Evolutionary conservation across 2,329 filamentous ascomycete genomes (phyloP), one percentile per base, ranked within the genome.

Genomic region (Gaeumannomyces sp.): DNA sequence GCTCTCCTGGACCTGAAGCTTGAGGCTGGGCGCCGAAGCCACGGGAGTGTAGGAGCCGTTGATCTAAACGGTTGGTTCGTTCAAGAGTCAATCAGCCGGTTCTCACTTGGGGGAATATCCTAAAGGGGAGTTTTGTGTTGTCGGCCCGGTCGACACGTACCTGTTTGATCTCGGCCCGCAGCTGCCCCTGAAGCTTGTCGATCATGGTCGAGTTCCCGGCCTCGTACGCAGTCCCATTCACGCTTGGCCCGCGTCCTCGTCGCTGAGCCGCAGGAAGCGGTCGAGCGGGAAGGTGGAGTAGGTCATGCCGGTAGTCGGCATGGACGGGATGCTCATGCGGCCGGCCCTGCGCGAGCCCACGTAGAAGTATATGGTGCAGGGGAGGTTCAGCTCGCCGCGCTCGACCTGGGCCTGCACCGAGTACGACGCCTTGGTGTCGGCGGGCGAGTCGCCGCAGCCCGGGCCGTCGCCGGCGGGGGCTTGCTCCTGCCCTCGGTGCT

Each of bases 381-480:
- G 77, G 11, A 78, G 69, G 5, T 69, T 69, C 8, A 79, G 65
- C 60, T 77, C 74, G 6, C 70, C 68, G 50, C 76, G 72, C 58
- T 79, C 71, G 14, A 78, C 73, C 27, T 72, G 64, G 35, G 79
- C 65, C 27, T 72, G 70, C 16, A 75, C 73, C 28, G 74, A 73
- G 70, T 75, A 78, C 67, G 50, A 53, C 45, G 76, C 71, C 19
- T 67, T 57, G 35, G 61, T 45, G 27, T 27, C 19, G 19, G 45
- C n/a, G 13, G 45, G 45, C 45, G 45, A 10, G 38, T 7, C 6
- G 38, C 19, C 8, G 38, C 13, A 45, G 38, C 38, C 38, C 16
- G 38, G 14, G 38, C 38, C 38, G 38, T 45, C 38, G 38, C 19
- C 8, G 33, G 10, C 33, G 33, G 33, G 10, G 33, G 33, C 33